Evolutionary conservation across 768 basidiomycete species (phyloP), one percentile per base, ranked within the genome.

Genomic region (Mycena kentingensis): DNA sequence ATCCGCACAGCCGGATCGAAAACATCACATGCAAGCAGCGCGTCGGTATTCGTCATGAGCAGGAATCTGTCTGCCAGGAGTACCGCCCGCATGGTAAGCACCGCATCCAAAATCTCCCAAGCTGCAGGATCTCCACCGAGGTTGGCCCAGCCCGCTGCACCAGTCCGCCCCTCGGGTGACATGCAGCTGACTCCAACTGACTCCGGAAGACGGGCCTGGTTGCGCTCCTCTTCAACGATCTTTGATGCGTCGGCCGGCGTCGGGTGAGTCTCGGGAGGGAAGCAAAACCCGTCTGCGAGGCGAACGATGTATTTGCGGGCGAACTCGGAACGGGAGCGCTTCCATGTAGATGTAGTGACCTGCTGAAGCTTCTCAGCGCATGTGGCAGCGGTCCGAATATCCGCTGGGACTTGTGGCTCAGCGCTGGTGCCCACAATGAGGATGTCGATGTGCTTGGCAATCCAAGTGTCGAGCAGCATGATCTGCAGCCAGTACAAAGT

Each of bases 381-480:
- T 3, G 28, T 26, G 3, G 36, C 46, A 21, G 51, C 51, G 5
- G 51, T 46, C 5, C 1, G 19, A 5, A 7, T 16, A 28, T 59
- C 60, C 1, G 53, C 56, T 13, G 61, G 61, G 35, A 63, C 43
- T 1, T 52, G 13, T 2, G 54, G 39, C 22, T 63, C 60, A 2
- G 44, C 53, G 8, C 34, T 38, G 19, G 7, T 36, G 3, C 38
- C 42, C 26, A 36, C 42, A 22, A 57, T 55, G 15, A 63, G 42
- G 15, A 54, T 35, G 44, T 63, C 63, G 1, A 59, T 49, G 5
- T 31, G 49, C 4, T 52, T 42, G 2, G 54, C 63, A 18, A 63
- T 59, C 61, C 61, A 63, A 3, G 58, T 58, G 39, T 63, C 63
- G 16, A 63, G 53, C 49, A 63, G 39, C 51, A 49, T 55, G n/a